Evolutionary conservation across 202 grass and related monocot species (phyloP).

Genomic region (Brachypodium distachyon): DNA sequence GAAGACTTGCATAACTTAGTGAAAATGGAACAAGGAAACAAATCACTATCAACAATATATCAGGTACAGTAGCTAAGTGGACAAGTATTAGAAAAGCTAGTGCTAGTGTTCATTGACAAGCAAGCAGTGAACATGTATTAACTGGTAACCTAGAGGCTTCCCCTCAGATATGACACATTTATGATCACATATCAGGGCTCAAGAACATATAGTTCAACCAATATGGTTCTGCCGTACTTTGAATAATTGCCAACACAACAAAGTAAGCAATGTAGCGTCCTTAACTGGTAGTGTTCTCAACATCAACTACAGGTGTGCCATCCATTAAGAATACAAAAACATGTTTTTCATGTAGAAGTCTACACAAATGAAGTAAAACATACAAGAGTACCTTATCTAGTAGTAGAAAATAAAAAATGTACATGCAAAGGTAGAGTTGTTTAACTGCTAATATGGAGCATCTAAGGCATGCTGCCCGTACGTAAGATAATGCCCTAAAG

Average conservation of each 20-base stretch:
- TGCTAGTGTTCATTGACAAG: not conserved
- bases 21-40: not conserved
- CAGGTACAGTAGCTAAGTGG: not conserved
- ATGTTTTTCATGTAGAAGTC: no score
- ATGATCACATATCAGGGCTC: not conserved
- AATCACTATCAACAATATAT: no score
- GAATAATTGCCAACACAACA: not conserved
- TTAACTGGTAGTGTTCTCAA: no score
- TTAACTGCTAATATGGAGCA: no score
- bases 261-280: not conserved
- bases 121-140: not conserved
- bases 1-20: not conserved
- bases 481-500: no score
- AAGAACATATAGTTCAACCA: not conserved
- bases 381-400: no score
- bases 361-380: no score
- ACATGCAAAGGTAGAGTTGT: no score
- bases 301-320: no score
- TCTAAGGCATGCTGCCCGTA: no score
- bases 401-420: no score
- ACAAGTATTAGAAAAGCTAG: not conserved
- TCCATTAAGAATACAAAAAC: no score
- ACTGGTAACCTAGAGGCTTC: not conserved
- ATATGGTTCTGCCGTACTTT: not conserved
- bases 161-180: not conserved